Conservation (phyloP, 2,329 filamentous ascomycete species). For the Fusarium citri region DNA sequence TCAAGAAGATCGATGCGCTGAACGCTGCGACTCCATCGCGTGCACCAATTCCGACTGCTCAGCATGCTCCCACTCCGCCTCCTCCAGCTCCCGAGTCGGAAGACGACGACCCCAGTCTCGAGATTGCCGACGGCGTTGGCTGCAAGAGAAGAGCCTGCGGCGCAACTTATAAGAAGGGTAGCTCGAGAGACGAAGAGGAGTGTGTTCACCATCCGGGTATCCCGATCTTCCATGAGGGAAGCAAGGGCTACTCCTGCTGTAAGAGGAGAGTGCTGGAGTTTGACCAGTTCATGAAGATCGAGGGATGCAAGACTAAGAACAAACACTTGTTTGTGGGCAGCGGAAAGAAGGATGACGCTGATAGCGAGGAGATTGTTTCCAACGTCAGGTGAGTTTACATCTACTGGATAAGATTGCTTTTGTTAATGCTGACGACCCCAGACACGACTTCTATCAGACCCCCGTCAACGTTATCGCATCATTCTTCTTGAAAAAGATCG, state of each 20-base stretch:
- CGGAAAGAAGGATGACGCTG: slow-evolving; percentile 70
- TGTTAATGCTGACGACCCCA: slow-evolving; percentile 22
- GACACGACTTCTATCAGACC: slow-evolving; percentile 95
- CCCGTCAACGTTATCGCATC: slow-evolving; percentile 85
- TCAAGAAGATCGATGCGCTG: slow-evolving; percentile 66
- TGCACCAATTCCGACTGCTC: slow-evolving; percentile 56
- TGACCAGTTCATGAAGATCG: slow-evolving; percentile 96
- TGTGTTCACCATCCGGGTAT: slow-evolving; percentile 91
- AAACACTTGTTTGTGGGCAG: slow-evolving; percentile 87
- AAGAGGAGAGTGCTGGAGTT: slow-evolving; percentile 96
- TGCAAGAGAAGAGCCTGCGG: slow-evolving; percentile 86
- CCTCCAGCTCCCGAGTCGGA: slow-evolving; percentile 81
- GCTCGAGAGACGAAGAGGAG: slow-evolving; percentile 74
- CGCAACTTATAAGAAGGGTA: slow-evolving; percentile 70
- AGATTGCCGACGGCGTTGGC: slow-evolving; percentile 77
- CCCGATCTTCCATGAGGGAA: slow-evolving; percentile 97
- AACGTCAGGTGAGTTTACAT: slow-evolving; percentile 73
- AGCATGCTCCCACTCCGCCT: slow-evolving; percentile 63
- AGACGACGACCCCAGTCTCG: slow-evolving; percentile 81
- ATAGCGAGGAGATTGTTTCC: slow-evolving; percentile 78
- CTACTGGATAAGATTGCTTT: not conserved
- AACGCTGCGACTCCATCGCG: slow-evolving; percentile 57
- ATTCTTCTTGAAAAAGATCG: slow-evolving; percentile 97
- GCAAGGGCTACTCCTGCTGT: slow-evolving; percentile 97
- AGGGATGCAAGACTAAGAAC: slow-evolving; percentile 85